Conservation (phyloP, 1,284 basidiomycete genomes). For the Cutaneotrichosporon sp. region DNA sequence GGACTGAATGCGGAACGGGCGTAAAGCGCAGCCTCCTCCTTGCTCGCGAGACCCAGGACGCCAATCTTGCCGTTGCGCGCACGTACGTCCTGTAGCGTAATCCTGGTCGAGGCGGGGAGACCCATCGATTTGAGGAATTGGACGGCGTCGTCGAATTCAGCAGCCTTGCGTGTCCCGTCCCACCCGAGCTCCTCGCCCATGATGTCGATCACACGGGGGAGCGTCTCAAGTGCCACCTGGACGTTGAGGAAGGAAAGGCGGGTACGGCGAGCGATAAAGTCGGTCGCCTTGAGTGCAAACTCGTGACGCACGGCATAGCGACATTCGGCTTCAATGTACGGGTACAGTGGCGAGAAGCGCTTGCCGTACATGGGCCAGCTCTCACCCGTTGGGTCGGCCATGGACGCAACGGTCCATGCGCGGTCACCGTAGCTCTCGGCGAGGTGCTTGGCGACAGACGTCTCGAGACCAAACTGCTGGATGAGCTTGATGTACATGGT, state of each 20-base stretch:
- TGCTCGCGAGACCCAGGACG: slow-evolving; percentile 39
- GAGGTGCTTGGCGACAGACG: slow-evolving; percentile 89
- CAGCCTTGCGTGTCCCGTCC: slow-evolving; percentile 61
- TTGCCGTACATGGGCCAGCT: slow-evolving; percentile 82
- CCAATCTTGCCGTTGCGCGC: slow-evolving; percentile 38
- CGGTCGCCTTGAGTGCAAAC: slow-evolving; percentile 84
- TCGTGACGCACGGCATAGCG: slow-evolving; percentile 86
- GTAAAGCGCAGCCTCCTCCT: slow-evolving; percentile 54
- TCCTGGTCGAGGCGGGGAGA: slow-evolving; percentile 57
- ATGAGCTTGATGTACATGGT: slow-evolving; percentile 97
- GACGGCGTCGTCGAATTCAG: slow-evolving; percentile 65
- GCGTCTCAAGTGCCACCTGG: slow-evolving; percentile 76
- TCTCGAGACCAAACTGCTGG: slow-evolving; percentile 85
- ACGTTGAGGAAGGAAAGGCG: slow-evolving; percentile 91
- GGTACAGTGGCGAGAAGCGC: slow-evolving; percentile 72
- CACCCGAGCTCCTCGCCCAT: slow-evolving; percentile 86
- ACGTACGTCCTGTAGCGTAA: slow-evolving; percentile 47
- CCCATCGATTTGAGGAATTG: slow-evolving; percentile 75
- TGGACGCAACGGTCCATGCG: slow-evolving; percentile 87
- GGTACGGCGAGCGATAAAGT: slow-evolving; percentile 88
- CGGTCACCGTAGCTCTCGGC: slow-evolving; percentile 89
- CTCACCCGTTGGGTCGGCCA: slow-evolving; percentile 67
- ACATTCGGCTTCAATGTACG: slow-evolving; percentile 92
- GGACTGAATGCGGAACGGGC: slow-evolving; percentile 65
- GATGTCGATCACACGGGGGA: slow-evolving; percentile 85